phyloP scores from a whole-genome alignment of 208 protist genomes.

The Balamuthia mandrillaris region DNA sequence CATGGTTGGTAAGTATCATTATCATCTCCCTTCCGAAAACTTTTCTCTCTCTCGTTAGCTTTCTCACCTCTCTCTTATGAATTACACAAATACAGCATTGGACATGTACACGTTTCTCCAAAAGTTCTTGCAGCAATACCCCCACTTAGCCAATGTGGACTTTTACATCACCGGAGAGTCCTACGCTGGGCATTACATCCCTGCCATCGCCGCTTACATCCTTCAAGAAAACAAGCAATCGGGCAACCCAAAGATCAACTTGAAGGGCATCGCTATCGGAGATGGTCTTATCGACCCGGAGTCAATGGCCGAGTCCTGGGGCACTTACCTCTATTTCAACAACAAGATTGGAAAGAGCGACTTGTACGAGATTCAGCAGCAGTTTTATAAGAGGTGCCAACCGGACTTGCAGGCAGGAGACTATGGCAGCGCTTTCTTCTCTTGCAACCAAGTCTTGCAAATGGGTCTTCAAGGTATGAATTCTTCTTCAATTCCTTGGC shows the following conservation, averaged over 20 bases:
- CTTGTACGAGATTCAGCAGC: neutral
- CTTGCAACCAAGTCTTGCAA: slow-evolving; percentile 22
- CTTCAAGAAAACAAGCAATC: neutral
- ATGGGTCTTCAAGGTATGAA: neutral
- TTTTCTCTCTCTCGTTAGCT: too few species aligned
- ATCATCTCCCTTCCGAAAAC: too few species aligned
- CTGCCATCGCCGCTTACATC: slow-evolving; percentile 18
- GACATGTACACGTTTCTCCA: slow-evolving; percentile 37
- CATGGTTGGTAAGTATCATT: too few species aligned
- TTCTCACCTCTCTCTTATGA: too few species aligned
- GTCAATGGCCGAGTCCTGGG: slow-evolving; percentile 30
- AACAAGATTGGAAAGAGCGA: neutral
- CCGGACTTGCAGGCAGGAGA: slow-evolving; percentile 2
- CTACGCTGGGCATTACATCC: neutral
- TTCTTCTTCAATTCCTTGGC: neutral
- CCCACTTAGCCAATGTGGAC: slow-evolving; percentile 22
- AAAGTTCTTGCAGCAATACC: slow-evolving; percentile 22
- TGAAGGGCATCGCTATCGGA: slow-evolving; percentile 19
- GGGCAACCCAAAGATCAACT: neutral
- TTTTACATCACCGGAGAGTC: slow-evolving; percentile 8
- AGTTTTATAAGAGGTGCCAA: slow-evolving; percentile 4
- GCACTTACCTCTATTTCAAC: slow-evolving; percentile 7
- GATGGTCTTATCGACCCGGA: slow-evolving; percentile 27
- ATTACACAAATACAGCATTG: too few species aligned
- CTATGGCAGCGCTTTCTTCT: slow-evolving; percentile 7